Conservation (phyloP, 148 eudicot species). For the Persicaria maculosa region DNA sequence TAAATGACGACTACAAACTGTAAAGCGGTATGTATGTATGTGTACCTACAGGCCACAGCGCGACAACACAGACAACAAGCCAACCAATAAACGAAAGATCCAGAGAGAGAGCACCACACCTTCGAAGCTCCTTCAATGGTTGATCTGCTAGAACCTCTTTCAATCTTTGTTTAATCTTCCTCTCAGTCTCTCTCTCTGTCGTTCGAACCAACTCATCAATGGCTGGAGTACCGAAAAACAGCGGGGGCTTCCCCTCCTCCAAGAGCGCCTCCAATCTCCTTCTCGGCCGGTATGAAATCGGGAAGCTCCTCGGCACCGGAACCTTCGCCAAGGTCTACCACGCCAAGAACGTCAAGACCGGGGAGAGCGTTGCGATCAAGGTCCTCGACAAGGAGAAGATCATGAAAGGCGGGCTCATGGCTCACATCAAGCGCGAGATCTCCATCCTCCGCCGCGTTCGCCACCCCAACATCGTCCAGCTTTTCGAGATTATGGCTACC, state of each 20-base stretch:
- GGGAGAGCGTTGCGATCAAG: constrained; percentile 41
- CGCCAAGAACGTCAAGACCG: constrained; percentile 31
- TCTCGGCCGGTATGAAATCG: constrained; percentile 46
- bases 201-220: neutral
- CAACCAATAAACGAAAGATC: too few species aligned
- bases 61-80: too few species aligned
- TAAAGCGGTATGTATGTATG: too few species aligned
- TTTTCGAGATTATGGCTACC: constrained; percentile 58
- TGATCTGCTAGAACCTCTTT: neutral
- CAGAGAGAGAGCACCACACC: neutral
- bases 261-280: constrained; percentile 20
- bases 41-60: too few species aligned
- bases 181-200: neutral
- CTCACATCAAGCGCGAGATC: constrained; percentile 52
- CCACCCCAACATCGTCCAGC: constrained; percentile 51
- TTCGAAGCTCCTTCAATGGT: neutral
- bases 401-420: constrained; percentile 41
- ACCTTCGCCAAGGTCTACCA: constrained; percentile 54
- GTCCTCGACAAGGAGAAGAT: constrained; percentile 52
- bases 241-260: neutral
- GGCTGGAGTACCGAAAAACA: neutral
- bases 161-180: neutral
- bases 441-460: constrained; percentile 43
- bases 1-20: too few species aligned
- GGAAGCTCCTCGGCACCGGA: constrained; percentile 47